Base-by-base conservation (phyloP, 2,329 filamentous ascomycete species). In the Beauveria medogensis region DNA sequence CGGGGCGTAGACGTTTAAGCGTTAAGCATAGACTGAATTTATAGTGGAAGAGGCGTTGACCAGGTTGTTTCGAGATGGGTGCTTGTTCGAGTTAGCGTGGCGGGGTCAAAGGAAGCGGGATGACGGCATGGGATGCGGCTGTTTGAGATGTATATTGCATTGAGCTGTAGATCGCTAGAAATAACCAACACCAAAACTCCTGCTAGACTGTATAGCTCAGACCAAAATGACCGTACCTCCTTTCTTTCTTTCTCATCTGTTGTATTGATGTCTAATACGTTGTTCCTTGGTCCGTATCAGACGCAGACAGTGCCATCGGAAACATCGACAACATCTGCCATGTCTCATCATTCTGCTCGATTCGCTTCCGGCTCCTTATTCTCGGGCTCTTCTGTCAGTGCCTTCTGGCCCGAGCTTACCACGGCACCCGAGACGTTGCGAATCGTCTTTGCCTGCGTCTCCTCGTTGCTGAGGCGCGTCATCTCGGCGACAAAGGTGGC, bases 401-500 rank as follows among this genome's bases (percentile, higher is more conserved):
- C 41, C 24, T 54, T 59, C 43, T 51, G 55, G 16, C 50, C 51
- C 1, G 58, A 60, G 41, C 67, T 69, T 6, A 74, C 70, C 20
- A 77, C 73, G 6, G 73, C 73, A 12, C 74, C 76, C 4, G 72
- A 74, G 8, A 77, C 68, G 55, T 77, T 77, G 53, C 73, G 70
- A 26, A 77, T 57, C 4, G 74, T 77, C 70, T 77, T 78, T 59
- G 72, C 66, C 60, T 74, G 72, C 28, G 65, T 66, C 50, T 71
- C 72, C 50, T 75, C 74, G 16, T 73, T 66, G 53, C 72, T 77
- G 43, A 84, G 76, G 46, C 80, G 77, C n/a, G 75, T 81, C 73
- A 97, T 82, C 74, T 97, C 93, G 14, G 84, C 84, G 55, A 97
- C 92, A 71, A 97, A 97, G 66, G 89, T 92, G 72, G 92, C 85